These are phyloP conservation scores for Linnemannia elongata DNA, from an alignment of 192 early-diverging fungal species.

Conservation along the genomic window DNA sequence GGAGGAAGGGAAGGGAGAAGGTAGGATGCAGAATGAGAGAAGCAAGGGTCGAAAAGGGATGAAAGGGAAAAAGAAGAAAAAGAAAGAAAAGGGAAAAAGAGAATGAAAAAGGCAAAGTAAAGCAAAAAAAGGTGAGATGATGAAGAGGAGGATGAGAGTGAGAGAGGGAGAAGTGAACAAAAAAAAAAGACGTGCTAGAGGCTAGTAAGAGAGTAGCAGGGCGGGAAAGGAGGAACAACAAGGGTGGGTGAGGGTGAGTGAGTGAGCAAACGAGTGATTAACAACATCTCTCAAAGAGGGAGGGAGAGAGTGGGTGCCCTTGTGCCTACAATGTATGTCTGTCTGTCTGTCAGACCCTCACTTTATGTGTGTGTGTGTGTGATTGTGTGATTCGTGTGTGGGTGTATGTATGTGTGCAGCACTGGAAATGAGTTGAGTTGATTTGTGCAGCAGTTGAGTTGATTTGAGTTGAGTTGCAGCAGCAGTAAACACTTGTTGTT, in stretches of 20 bases:
- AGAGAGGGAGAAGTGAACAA: neutral
- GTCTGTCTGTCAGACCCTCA: too few species aligned
- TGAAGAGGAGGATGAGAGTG: neutral
- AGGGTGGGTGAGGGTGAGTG: too few species aligned
- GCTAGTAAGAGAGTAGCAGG: neutral
- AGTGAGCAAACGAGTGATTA: neutral
- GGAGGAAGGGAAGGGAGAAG: neutral
- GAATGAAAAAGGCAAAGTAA: neutral
- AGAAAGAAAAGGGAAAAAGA: neutral
- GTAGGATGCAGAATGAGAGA: conserved; percentile 8
- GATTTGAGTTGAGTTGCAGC: neutral
- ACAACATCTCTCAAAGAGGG: too few species aligned
- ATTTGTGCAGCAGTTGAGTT: neutral
- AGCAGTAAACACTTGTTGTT: too few species aligned
- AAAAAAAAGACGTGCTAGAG: conserved; percentile 11
- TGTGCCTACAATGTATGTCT: too few species aligned
- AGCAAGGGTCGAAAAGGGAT: neutral
- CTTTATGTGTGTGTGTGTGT: too few species aligned
- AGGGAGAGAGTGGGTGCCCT: too few species aligned
- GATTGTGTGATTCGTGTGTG: too few species aligned
- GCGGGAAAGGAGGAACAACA: neutral
- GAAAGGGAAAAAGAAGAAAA: neutral
- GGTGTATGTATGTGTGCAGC: neutral
- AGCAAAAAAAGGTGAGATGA: neutral
- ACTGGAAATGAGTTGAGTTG: neutral